Percentiles rank a stretch among this genome's conserved stretches.
Conservation (phyloP, 495 filamentous ascomycete genomes). For the Evernia prunastri region DNA sequence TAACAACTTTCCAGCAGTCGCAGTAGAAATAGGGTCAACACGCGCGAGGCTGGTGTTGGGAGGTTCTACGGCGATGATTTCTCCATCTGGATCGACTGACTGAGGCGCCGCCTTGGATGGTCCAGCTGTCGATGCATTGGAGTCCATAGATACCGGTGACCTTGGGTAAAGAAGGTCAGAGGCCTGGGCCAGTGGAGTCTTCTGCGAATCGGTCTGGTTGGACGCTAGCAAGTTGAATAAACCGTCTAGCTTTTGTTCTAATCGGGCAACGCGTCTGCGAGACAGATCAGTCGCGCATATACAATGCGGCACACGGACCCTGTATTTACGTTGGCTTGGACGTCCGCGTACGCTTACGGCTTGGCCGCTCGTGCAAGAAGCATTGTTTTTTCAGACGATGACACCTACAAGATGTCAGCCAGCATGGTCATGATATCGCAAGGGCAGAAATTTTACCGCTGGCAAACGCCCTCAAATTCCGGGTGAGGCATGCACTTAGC, state of each 20-base stretch:
- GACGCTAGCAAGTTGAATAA: not conserved
- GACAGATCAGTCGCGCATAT: not conserved
- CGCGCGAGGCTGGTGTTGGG: not conserved
- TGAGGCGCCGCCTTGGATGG: not conserved
- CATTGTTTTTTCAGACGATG: conserved; percentile 1
- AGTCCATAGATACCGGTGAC: not conserved
- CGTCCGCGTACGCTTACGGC: not conserved
- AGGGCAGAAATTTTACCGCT: not conserved
- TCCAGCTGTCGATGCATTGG: not conserved
- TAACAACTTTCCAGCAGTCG: not conserved
- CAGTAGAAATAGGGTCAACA: not conserved
- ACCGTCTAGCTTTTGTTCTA: not conserved
- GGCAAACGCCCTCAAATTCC: not conserved
- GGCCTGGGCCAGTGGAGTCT: not conserved
- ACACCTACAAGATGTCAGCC: not conserved
- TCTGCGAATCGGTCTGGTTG: not conserved
- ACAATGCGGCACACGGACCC: not conserved
- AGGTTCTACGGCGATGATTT: not conserved
- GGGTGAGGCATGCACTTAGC: not conserved
- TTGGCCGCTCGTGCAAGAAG: not conserved
- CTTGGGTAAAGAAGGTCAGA: not conserved
- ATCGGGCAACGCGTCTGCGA: not conserved
- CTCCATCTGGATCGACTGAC: not conserved
- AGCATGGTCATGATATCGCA: not conserved
- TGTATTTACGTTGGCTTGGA: not conserved